Base-by-base conservation (phyloP, 768 basidiomycete genomes). In the Phylloporus sp. region DNA sequence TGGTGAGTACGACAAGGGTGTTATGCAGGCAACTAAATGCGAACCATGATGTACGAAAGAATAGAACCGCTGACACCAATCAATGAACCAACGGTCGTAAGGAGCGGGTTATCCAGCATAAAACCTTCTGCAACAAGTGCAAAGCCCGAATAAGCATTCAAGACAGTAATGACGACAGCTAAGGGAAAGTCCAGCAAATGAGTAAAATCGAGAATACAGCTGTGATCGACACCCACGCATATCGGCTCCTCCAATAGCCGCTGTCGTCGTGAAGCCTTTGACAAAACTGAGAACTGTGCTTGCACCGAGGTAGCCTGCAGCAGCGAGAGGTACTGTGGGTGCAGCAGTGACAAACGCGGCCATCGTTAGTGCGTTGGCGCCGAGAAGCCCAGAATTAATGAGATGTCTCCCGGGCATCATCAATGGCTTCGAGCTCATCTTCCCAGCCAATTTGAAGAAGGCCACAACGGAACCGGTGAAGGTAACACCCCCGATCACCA, bases 1-100 rank as follows among this genome's bases (percentile, higher is more conserved):
- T 34, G 13, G 24, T 52, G 28, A 53, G 49, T 41, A 35, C 21
- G 45, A 44, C 50, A 49, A 18, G 21, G n/a, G 5, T 14, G 13
- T 14, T 13, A 20, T 6, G 9, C n/a, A 37, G n/a, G 28, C 17
- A 29, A 23, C 9, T 34, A 23, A 15, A 40, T 44, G 49, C 77
- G 53, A 56, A 89, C 90, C 90, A 92, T 93, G 61, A 93, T 91
- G 57, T 93, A 92, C 10, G 88, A 90, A 39, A 93, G 76, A 60
- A 93, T 93, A 13, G 87, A 90, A 38, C 90, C 90, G 65, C 86
- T 88, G 60, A 92, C 90, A 31, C 90, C 90, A 48, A 93, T 93
- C 38, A 93, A 69, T 18, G 90, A 85, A 14, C 90, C 90, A 28
- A 93, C 79, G 0, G 86, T 87, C 2, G 87, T 88, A 36, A 92